Conservation (phyloP, 116 monocot species). For the Posidonia oceanica region DNA sequence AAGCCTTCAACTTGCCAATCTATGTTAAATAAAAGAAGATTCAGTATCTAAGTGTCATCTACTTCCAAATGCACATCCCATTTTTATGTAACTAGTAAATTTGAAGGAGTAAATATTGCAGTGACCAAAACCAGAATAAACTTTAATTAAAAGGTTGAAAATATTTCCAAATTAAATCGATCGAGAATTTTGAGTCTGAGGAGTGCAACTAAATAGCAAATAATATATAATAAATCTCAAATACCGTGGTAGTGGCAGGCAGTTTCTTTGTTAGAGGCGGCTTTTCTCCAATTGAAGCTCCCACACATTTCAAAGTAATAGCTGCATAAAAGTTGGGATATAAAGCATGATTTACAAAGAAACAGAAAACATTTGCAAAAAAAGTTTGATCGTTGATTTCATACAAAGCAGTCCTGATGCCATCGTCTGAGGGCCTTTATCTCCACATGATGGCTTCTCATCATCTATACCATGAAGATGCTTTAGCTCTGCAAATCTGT, state of each 20-base stretch:
- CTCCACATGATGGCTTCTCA: constrained; percentile 48
- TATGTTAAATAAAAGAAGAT: constrained; percentile 7
- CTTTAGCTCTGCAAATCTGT: constrained; percentile 69
- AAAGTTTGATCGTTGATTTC: not conserved
- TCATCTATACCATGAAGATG: constrained; percentile 63
- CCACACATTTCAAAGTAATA: constrained; percentile 80
- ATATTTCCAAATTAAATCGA: not conserved
- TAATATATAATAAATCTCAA: not conserved
- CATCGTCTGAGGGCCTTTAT: constrained; percentile 63
- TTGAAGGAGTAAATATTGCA: not conserved
- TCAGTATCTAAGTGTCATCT: not conserved
- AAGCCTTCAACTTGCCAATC: constrained; percentile 78
- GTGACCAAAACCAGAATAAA: not conserved
- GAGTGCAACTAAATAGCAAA: not conserved
- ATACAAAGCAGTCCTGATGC: constrained; percentile 68
- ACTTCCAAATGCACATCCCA: not conserved
- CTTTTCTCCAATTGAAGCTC: constrained; percentile 85
- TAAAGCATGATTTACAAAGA: not conserved
- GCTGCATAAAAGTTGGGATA: constrained; percentile 23
- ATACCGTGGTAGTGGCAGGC: constrained; percentile 71
- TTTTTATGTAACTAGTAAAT: not conserved
- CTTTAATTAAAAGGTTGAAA: too few relatives aligned
- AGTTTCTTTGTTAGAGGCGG: constrained; percentile 61
- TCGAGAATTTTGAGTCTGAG: not conserved
- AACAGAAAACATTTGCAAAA: not conserved